A percentile compares a stretch with the other conserved stretches of the same genome.
Evolutionary conservation across 495 filamentous ascomycete species (phyloP).

Genomic region (Tirmania nivea): DNA sequence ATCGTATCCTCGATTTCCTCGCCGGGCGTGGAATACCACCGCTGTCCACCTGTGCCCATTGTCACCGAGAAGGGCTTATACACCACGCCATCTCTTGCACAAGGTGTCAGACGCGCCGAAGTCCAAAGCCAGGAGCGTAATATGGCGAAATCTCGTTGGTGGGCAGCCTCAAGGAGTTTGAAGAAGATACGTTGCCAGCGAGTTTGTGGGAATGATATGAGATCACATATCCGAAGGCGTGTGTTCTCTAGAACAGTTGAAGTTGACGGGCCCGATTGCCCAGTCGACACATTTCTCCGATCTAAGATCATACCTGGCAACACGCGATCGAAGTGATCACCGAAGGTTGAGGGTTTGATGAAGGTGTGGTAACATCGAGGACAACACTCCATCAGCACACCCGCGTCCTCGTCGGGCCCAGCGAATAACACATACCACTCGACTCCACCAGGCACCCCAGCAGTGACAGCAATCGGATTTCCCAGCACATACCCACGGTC

Average conservation of each 20-base stretch:
- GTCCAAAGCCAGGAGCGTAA: not conserved
- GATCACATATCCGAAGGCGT: not conserved
- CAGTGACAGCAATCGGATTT: not conserved
- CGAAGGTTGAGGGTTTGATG: not conserved
- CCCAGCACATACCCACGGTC: not conserved
- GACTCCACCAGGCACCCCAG: not conserved
- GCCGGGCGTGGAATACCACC: not conserved
- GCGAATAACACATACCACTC: not conserved
- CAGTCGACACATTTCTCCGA: not conserved
- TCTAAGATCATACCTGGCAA: not conserved
- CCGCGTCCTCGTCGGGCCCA: not conserved
- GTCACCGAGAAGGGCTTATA: not conserved
- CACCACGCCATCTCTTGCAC: not conserved
- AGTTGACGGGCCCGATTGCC: too few relatives aligned
- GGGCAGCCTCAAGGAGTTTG: not conserved
- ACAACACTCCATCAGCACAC: not conserved
- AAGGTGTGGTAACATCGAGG: not conserved
- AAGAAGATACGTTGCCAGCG: not conserved
- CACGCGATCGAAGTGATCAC: not conserved
- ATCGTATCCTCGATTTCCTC: not conserved
- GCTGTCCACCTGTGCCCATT: not conserved
- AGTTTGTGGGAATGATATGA: not conserved
- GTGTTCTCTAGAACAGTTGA: not conserved
- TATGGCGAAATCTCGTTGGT: not conserved
- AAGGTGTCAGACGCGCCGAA: not conserved